Evolutionary conservation across 495 filamentous ascomycete species (phyloP).

Genomic region (Lasiosphaeriaceae sp.): DNA sequence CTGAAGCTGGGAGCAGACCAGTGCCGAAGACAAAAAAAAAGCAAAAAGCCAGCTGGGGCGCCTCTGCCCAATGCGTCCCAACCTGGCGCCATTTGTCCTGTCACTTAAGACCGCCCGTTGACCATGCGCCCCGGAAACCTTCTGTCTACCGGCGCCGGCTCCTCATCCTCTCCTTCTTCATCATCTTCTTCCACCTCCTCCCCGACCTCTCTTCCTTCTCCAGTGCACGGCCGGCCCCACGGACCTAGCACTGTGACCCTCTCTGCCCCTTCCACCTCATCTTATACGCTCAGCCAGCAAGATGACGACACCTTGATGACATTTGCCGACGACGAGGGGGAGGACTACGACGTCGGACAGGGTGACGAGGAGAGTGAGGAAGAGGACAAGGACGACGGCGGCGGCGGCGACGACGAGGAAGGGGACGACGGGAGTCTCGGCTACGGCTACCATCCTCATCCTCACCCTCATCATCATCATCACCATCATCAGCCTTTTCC

Average conservation of each 20-base stretch:
- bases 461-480: conserved; percentile 5
- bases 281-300: background rate
- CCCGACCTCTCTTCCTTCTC: too few species aligned
- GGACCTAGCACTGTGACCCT: background rate
- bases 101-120: background rate
- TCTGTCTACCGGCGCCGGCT: background rate
- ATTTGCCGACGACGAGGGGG: conserved; percentile 13
- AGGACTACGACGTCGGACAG: conserved; percentile 20
- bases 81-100: background rate
- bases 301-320: conserved; percentile 10
- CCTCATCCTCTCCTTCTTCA: background rate
- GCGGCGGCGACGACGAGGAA: conserved; percentile 18
- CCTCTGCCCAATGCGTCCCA: background rate
- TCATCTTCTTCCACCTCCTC: too few species aligned
- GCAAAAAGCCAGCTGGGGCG: background rate
- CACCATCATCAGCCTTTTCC: background rate
- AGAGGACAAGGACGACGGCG: conserved; percentile 16
- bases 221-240: too few species aligned
- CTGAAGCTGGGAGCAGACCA: background rate
- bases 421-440: conserved; percentile 14
- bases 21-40: background rate
- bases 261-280: background rate
- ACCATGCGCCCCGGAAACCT: conserved; percentile 2
- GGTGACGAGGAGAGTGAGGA: conserved; percentile 16
- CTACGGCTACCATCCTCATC: conserved; percentile 1